Percentiles rank a stretch among this genome's conserved stretches.
phyloP scores from a whole-genome alignment of 208 protist species.

The Acanthamoeba lenticulata region DNA sequence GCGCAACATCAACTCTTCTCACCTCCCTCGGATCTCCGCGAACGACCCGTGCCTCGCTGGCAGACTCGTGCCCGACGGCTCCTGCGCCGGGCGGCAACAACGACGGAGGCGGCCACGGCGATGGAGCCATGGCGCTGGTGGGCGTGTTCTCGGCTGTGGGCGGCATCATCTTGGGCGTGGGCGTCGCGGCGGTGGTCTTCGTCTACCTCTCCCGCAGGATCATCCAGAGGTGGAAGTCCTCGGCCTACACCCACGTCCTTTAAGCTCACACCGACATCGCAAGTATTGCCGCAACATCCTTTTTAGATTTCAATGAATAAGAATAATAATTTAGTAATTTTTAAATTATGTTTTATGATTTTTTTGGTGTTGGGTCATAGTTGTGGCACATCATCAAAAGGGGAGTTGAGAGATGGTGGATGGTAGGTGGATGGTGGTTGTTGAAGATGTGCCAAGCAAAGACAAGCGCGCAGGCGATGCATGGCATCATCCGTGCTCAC shows the following conservation, averaged over 20 bases:
- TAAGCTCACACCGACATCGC: no score
- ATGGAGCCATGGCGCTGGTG: conserved; percentile 42
- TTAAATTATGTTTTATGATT: no score
- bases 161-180: conserved; percentile 36
- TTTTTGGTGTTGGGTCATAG: no score
- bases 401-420: no score
- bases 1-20: background rate
- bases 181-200: background rate
- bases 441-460: no score
- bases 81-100: background rate
- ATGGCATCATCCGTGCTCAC: no score
- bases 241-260: background rate
- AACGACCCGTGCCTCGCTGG: background rate
- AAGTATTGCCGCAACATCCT: no score
- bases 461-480: no score
- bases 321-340: no score
- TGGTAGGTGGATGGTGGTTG: no score
- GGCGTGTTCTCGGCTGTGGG: conserved; percentile 21
- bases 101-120: background rate
- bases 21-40: background rate
- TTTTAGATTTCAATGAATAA: no score
- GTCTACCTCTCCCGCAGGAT: background rate
- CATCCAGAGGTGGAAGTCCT: conserved; percentile 48
- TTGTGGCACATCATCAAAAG: no score
- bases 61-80: background rate